A percentile compares a stretch with the other conserved stretches of the same genome.
These are phyloP conservation scores for Fistulina hepatica DNA, from an alignment of 1,284 basidiomycete species.

Conservation along the genomic window DNA sequence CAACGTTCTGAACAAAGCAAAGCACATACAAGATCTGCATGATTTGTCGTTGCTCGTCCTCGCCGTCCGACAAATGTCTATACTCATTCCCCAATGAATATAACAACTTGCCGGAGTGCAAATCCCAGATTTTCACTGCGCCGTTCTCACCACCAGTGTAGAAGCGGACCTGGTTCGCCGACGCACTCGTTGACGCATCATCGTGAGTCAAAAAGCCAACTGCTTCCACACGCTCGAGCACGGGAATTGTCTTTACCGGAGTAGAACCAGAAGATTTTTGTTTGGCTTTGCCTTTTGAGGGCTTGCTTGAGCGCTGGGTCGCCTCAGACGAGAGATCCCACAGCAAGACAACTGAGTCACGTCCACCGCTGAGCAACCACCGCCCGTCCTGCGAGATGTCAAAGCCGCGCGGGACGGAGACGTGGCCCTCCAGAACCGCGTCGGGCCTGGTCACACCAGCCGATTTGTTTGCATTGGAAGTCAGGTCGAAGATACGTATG, in stretches of 20 bases:
- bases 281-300: constrained; percentile 43
- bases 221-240: constrained; percentile 81
- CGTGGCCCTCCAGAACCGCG: constrained; percentile 81
- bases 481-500: constrained; percentile 85
- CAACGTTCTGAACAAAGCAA: constrained; percentile 12
- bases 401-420: constrained; percentile 81
- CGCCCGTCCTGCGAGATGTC: constrained; percentile 77
- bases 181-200: constrained; percentile 32
- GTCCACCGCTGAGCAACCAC: constrained; percentile 80
- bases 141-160: constrained; percentile 90
- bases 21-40: constrained; percentile 53
- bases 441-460: constrained; percentile 56
- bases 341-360: constrained; percentile 83
- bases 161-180: constrained; percentile 41
- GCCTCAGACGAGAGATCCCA: constrained; percentile 63
- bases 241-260: constrained; percentile 76
- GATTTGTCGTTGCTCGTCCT: constrained; percentile 74
- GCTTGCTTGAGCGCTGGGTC: constrained; percentile 13
- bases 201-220: constrained; percentile 60
- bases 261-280: constrained; percentile 36
- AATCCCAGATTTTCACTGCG: constrained; percentile 75
- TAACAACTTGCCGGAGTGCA: constrained; percentile 49
- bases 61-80: constrained; percentile 36
- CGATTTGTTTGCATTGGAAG: constrained; percentile 43
- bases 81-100: constrained; percentile 49